phyloP scores from a whole-genome alignment of 2,329 filamentous ascomycete species.

The Botryotinia convoluta region DNA sequence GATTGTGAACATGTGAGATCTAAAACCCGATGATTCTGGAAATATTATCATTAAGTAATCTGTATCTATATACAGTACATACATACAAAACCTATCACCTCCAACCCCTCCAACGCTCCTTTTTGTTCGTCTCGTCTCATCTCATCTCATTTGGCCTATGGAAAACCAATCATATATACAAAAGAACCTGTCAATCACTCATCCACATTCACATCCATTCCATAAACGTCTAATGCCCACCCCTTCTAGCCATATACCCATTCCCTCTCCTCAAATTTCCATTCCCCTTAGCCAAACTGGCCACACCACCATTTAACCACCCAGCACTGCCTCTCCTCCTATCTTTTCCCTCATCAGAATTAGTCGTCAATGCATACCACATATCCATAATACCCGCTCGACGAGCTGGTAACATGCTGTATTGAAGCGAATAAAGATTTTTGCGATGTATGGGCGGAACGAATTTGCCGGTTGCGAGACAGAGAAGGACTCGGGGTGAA shows the following conservation, averaged over 20 bases:
- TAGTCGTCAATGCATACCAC: constrained; percentile 54
- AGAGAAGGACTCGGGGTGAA: constrained; percentile 81
- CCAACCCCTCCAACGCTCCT: neutral
- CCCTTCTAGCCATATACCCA: constrained; percentile 19
- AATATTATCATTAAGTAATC: constrained; percentile 21
- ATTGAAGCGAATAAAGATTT: constrained; percentile 93
- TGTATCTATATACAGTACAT: constrained; percentile 17
- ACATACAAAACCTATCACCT: constrained; percentile 5
- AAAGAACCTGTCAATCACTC: neutral
- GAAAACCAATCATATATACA: constrained; percentile 19
- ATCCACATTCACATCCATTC: neutral
- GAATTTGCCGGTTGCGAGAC: constrained; percentile 84
- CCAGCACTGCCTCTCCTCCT: constrained; percentile 14
- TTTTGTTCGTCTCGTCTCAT: neutral
- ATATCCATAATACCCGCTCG: constrained; percentile 80
- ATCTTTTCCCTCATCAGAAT: constrained; percentile 22
- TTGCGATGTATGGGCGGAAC: constrained; percentile 93
- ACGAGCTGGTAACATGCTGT: constrained; percentile 89
- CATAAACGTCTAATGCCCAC: neutral
- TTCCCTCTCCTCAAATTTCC: constrained; percentile 11
- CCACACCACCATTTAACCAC: constrained; percentile 14
- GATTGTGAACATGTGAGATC: neutral
- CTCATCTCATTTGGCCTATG: neutral
- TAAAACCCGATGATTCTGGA: neutral
- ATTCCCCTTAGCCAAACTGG: constrained; percentile 10